Conservation (phyloP, 2,329 filamentous ascomycete genomes). For the Phialophora expanda region DNA sequence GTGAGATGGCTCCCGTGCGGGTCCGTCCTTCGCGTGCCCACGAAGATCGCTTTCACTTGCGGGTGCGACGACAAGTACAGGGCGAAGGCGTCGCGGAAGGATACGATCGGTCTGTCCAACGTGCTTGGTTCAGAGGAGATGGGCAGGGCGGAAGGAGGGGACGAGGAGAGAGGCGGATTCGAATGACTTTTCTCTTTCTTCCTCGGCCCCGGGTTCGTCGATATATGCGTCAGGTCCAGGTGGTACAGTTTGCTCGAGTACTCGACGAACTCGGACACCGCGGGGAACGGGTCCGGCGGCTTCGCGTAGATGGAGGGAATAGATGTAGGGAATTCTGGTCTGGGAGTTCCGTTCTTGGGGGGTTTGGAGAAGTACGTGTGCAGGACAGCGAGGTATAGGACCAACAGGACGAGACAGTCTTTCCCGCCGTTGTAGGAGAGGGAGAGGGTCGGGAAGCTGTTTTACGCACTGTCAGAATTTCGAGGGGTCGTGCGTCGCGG, state of each 20-base stretch:
- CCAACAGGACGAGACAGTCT: constrained; percentile 89
- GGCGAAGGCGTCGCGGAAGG: constrained; percentile 79
- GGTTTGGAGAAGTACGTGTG: constrained; percentile 43
- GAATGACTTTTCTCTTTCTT: constrained; percentile 35
- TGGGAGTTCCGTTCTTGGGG: constrained; percentile 14
- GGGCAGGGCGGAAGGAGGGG: neutral
- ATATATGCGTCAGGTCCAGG: constrained; percentile 75
- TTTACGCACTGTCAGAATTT: constrained; percentile 1
- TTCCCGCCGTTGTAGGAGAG: constrained; percentile 98
- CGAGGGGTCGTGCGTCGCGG: neutral
- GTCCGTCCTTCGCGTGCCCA: constrained; percentile 88
- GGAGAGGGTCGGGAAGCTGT: constrained; percentile 73
- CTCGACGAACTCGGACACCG: constrained; percentile 84
- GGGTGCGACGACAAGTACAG: constrained; percentile 66
- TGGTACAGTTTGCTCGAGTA: constrained; percentile 70
- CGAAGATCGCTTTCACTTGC: constrained; percentile 75
- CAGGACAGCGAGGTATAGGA: constrained; percentile 77
- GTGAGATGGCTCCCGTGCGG: constrained; percentile 80
- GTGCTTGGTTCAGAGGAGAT: constrained; percentile 2
- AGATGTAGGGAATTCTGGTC: constrained; percentile 49
- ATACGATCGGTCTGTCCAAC: constrained; percentile 38
- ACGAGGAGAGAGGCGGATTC: constrained; percentile 22
- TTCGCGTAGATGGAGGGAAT: constrained; percentile 90
- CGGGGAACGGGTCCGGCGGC: constrained; percentile 78
- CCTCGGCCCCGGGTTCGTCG: constrained; percentile 58